Conservation (phyloP, 176 grass and related monocot genomes). For the Puccinellia tenuiflora region DNA sequence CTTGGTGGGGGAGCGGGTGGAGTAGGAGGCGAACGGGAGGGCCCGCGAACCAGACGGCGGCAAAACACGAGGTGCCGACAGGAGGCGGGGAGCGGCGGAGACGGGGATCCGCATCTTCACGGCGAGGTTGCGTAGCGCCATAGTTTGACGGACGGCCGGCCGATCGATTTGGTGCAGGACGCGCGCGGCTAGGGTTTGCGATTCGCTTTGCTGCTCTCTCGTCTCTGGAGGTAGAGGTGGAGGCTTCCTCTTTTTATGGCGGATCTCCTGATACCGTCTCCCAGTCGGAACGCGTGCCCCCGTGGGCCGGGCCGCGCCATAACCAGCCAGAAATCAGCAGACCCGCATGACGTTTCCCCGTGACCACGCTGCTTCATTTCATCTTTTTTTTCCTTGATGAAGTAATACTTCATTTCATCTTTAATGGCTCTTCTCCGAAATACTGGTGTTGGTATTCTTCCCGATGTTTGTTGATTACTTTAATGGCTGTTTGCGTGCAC, state of each 20-base stretch:
- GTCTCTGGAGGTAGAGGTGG: not conserved
- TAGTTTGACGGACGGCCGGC: not conserved
- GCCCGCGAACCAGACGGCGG: not conserved
- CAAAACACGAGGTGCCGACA: not conserved
- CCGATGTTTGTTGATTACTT: no score
- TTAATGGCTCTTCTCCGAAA: no score
- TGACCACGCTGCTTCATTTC: no score
- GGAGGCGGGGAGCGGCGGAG: not conserved
- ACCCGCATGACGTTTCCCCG: no score
- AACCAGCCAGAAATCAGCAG: no score
- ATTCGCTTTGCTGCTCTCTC: not conserved
- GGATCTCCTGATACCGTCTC: not conserved
- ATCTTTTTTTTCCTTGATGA: no score
- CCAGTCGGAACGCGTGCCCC: not conserved
- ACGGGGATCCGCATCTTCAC: not conserved
- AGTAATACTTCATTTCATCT: no score
- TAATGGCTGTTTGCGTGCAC: no score
- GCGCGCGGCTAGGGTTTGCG: not conserved
- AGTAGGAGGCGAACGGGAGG: not conserved
- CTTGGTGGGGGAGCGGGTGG: not conserved
- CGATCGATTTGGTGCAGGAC: not conserved
- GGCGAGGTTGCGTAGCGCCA: not conserved
- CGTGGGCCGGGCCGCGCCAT: no score
- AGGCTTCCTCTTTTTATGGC: not conserved
- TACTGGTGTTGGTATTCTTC: no score